Percentiles rank a stretch among this genome's conserved stretches.
phyloP scores from a whole-genome alignment of 1,284 basidiomycete genomes.

The Serendipita sp. region DNA sequence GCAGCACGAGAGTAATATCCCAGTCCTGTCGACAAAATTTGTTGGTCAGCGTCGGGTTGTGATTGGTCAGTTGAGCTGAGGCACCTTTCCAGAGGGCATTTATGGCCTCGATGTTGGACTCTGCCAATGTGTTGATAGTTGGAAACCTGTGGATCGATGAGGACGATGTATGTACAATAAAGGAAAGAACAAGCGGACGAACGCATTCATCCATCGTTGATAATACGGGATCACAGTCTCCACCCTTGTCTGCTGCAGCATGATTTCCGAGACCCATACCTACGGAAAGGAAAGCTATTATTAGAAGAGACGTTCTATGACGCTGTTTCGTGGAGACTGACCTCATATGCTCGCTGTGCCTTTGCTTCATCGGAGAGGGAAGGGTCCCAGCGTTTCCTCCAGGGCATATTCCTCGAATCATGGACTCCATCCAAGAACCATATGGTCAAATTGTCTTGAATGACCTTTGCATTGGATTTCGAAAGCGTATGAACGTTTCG shows the following conservation, averaged over 20 bases:
- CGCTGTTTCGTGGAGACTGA: conserved; percentile 17
- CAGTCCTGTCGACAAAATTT: conserved; percentile 30
- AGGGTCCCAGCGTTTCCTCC: conserved; percentile 58
- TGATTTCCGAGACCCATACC: conserved; percentile 87
- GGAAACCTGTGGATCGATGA: conserved; percentile 47
- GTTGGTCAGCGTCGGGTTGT: not conserved
- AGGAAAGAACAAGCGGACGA: conserved; percentile 17
- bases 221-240: conserved; percentile 84
- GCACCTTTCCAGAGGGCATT: conserved; percentile 69
- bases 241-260: conserved; percentile 95
- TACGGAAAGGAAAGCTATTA: conserved; percentile 20
- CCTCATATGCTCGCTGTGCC: conserved; percentile 69
- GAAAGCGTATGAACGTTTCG: not conserved
- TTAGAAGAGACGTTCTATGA: not conserved
- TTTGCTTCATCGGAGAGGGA: conserved; percentile 35
- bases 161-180: conserved; percentile 10
- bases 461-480: not conserved
- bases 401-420: conserved; percentile 64
- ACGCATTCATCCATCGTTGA: conserved; percentile 71
- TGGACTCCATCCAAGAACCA: conserved; percentile 55
- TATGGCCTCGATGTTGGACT: conserved; percentile 67
- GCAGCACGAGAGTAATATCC: conserved; percentile 86
- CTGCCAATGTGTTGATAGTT: conserved; percentile 65
- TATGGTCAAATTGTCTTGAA: conserved; percentile 16
- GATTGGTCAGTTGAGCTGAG: not conserved